phyloP scores from a whole-genome alignment of 371 early-diverging fungal genomes.

The Coemansia sp. region DNA sequence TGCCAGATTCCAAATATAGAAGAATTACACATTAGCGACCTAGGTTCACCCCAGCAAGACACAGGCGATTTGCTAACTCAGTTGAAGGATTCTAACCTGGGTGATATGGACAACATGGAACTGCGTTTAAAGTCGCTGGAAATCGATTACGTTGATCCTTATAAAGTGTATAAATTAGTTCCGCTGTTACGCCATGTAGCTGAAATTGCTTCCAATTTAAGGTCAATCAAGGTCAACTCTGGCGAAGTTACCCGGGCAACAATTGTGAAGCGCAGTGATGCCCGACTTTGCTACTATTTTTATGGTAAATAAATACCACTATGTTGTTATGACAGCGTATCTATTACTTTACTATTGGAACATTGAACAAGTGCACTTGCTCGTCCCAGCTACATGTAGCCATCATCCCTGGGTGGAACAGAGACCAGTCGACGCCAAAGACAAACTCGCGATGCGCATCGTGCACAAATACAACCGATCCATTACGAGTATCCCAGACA shows the following conservation, averaged over 20 bases:
- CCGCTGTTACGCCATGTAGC: background rate
- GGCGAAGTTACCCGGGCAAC: background rate
- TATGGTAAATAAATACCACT: background rate
- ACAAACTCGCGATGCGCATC: conserved; percentile 94
- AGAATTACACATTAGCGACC: background rate
- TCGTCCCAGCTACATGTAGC: conserved; percentile 97
- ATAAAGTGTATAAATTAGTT: background rate
- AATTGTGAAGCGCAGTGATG: background rate
- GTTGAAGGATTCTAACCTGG: background rate
- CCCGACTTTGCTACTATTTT: background rate
- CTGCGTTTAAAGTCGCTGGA: background rate
- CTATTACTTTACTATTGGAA: conserved; percentile 14
- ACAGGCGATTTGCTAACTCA: background rate
- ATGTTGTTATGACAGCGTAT: too few species aligned
- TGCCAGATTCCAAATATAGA: background rate
- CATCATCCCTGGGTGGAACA: conserved; percentile 79
- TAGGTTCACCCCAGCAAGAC: background rate
- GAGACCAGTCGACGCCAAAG: conserved; percentile 85
- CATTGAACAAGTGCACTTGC: conserved; percentile 53
- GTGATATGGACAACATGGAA: background rate
- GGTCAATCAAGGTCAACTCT: background rate
- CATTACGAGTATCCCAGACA: conserved; percentile 82
- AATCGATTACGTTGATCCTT: background rate
- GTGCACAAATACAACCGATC: conserved; percentile 55
- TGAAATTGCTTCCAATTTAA: background rate